Evolutionary conservation across 768 basidiomycete species (phyloP), one percentile per base, ranked within the genome.

Genomic region (Coprinopsis sp.): DNA sequence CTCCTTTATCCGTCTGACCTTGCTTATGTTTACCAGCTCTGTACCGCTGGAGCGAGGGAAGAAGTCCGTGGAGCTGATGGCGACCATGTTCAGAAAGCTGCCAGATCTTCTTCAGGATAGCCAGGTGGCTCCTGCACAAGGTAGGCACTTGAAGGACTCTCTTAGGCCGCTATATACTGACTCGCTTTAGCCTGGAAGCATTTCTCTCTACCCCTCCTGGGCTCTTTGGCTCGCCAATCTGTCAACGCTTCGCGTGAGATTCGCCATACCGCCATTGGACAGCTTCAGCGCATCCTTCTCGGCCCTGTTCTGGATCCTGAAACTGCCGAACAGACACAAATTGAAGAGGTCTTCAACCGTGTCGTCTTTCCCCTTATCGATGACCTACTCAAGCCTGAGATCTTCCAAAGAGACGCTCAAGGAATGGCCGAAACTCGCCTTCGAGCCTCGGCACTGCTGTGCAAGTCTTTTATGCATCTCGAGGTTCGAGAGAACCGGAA

Each of bases 381-480:
- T 51, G 94, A 95, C 53, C 73, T 99, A 14, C 69, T 97, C 52
- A 90, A 87, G 56, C 84, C 89, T 0, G 84, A 92, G 50, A 79
- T 87, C 14, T 81, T 82, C 60, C 69, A 78, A 40, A 74, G 83
- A 19, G 94, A 96, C 61, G 86, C 89, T 0, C 72, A 78, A 53
- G 92, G 91, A 23, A 89, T 97, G 82, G 79, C 86, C 3, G 95
- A 98, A 67, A 94, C 91, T 6, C 79, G 95, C 3, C 62, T 97
- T 27, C 78, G 90, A 23, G 93, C 88, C 3, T 87, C 85, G 23
- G 89, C 87, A n/a, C 67, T 98, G 46, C 71, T 96, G 27, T 96
- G 93, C 76, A 96, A 96, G 69, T 81, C 83, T 10, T 98, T 99
- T 68, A 87, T 98, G 78, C 91, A 95, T 56, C 87, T 92, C 49